These are phyloP conservation scores for Mycena haematopus DNA, from an alignment of 768 basidiomycete genomes.

Conservation along the genomic window DNA sequence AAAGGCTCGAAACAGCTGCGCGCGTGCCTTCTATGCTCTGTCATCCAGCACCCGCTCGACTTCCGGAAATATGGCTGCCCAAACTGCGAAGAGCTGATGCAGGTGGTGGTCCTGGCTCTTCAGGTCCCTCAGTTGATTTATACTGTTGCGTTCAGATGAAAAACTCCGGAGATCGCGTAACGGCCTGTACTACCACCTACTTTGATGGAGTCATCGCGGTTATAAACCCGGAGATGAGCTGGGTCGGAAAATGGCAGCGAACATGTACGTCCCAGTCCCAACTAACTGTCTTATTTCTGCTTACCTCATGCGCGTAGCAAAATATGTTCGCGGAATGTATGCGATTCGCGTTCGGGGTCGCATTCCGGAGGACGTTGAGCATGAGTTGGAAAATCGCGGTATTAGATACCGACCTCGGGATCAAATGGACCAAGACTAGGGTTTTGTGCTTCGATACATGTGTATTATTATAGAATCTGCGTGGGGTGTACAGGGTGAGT, in stretches of 20 bases:
- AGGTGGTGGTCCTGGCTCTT: conserved; percentile 54
- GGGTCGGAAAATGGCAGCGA: conserved; percentile 97
- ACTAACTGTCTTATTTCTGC: not conserved
- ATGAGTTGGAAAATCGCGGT: conserved; percentile 75
- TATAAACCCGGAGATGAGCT: conserved; percentile 85
- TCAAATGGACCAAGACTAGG: conserved; percentile 74
- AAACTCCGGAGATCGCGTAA: conserved; percentile 81
- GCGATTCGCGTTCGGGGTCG: conserved; percentile 89
- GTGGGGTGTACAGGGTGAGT: conserved; percentile 21
- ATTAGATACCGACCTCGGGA: conserved; percentile 89
- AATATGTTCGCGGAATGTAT: conserved; percentile 91
- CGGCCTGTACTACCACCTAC: conserved; percentile 86
- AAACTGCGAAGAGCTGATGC: conserved; percentile 95
- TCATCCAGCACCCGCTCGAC: conserved; percentile 83
- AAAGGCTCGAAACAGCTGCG: conserved; percentile 74
- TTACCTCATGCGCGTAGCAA: conserved; percentile 57
- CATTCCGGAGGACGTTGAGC: conserved; percentile 85
- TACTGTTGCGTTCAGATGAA: conserved; percentile 68
- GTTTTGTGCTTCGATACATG: not conserved
- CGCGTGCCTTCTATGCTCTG: conserved; percentile 93
- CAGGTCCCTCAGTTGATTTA: not conserved
- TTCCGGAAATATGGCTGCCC: conserved; percentile 91
- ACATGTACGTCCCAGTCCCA: conserved; percentile 65
- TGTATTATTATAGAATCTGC: conserved; percentile 13
- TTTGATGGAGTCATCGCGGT: conserved; percentile 94